Evolutionary conservation across 495 filamentous ascomycete genomes (phyloP), one percentile per base, ranked within the genome.

Genomic region (Podospora comata): DNA sequence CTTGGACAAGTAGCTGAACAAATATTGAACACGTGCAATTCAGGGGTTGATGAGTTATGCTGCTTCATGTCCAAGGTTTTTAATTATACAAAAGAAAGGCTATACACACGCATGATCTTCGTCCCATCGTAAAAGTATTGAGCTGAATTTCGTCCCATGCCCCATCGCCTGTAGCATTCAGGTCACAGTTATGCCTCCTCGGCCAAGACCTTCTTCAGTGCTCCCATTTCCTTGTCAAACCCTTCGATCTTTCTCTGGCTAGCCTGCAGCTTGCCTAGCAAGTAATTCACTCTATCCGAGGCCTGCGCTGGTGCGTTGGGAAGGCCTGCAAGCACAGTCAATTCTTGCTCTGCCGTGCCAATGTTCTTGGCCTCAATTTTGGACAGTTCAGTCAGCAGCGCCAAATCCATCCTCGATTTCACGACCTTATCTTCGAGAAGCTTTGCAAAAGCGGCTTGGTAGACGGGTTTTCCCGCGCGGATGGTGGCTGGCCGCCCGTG

Each of bases 391-490:
- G 79, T 83, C 1, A 93, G 75, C 58, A 92, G 79, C 15, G 85
- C 83, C 15, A 96, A 76, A 71, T 98, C 93, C 75, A 99, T 85
- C 66, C 89, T 85, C 7, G 89, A 85, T 39, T 84, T 82, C 62
- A 99, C 76, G 0, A 91, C 92, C 3, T 80, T 79, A 76, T 98
- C 96, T 65, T 86, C 80, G 0, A 86, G 84, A 23, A 99, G 76
- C 39, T 83, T 79, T 65, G 82, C 79, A 79, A 97, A 99, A 0
- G 93, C 94, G 2, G 92, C 88, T 53, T 86, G 88, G 80, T 93
- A 96, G 7, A 99, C 92, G 0, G 95, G 95, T 73, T 91, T 91
- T 16, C 92, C 94, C 2, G 92, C 90, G 62, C 85, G 88, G 73
- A 99, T 88, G 44, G 79, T 81, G 30, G 86, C 83, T 2, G 95